These are phyloP conservation scores for Dendrobium officinale DNA, from an alignment of 106 monocot species.

Conservation along the genomic window DNA sequence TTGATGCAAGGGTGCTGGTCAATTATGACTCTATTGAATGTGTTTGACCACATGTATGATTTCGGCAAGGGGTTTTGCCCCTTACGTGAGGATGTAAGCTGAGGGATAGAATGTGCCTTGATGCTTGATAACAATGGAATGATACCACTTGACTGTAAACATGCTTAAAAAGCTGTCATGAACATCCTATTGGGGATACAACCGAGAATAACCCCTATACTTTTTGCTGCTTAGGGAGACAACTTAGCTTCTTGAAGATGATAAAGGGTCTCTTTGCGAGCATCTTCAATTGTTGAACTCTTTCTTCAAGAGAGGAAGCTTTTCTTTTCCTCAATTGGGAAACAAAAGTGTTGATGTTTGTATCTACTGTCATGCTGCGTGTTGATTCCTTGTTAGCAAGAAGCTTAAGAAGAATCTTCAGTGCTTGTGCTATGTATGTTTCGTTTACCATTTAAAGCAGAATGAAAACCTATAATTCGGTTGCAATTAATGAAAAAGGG, in stretches of 20 bases:
- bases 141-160: not conserved
- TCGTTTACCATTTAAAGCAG: too few relatives aligned
- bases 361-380: too few relatives aligned
- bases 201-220: not conserved
- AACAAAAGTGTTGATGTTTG: too few relatives aligned
- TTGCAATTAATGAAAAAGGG: too few relatives aligned
- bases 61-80: not conserved
- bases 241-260: not conserved
- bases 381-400: too few relatives aligned
- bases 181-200: not conserved
- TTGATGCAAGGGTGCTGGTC: not conserved
- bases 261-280: not conserved
- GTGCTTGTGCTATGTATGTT: too few relatives aligned
- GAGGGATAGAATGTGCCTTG: not conserved
- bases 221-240: not conserved
- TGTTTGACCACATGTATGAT: not conserved
- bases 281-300: too few relatives aligned
- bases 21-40: not conserved
- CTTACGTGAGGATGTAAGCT: not conserved
- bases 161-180: not conserved
- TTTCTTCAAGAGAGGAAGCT: too few relatives aligned
- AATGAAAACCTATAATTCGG: too few relatives aligned
- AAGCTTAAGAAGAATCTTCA: too few relatives aligned
- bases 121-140: not conserved
- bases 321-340: too few relatives aligned